Evolutionary conservation across 352 stramenopile genomes (phyloP), one percentile per base, ranked within the genome.

Genomic region (Globisporangium sylvaticum): DNA sequence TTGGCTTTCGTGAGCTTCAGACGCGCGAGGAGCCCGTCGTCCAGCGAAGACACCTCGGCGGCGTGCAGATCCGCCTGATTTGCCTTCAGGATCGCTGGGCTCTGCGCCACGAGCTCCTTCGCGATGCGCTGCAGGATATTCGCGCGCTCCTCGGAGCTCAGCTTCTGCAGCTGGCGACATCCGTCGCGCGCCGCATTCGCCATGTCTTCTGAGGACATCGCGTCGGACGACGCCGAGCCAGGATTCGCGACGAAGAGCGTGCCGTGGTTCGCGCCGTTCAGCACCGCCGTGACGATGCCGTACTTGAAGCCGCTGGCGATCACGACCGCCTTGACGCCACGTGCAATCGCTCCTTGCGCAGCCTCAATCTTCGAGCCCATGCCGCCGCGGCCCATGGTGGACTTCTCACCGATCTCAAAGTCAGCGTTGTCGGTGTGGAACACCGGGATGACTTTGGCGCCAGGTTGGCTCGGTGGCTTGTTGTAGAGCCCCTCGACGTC

Each of bases 401-500:
- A 96, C 62, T 94, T 92, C 31, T 91, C 80, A 48, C 85, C 85
- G 44, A 95, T 94, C 69, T 84, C 79, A 61, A 92, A 92, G 39
- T 78, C 61, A 18, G 72, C 76, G 32, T 74, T 77, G 14, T 92
- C 81, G 9, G 79, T 77, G 27, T 73, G 73, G 70, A 93, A 95
- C 14, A 89, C 73, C 5, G 85, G 81, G 62, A 95, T 91, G 62
- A 95, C 74, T 74, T 92, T 91, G 24, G 87, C 87, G 42, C 86
- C 84, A 12, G 85, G 84, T 31, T 94, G 83, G 9, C 39, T 83
- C 2, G 87, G 87, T 7, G 87, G 87, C 58, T 95, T 95, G 70
- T 91, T 94, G 84, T 98, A 99, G 3, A 99, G 88, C 12, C 96
- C 97, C 42, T 98, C 87, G 7, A 99, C 97, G 76, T 99, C 97